Evolutionary conservation across 2,329 filamentous ascomycete species (phyloP), one percentile per base, ranked within the genome.

Genomic region (Epichloe brachyelytri): DNA sequence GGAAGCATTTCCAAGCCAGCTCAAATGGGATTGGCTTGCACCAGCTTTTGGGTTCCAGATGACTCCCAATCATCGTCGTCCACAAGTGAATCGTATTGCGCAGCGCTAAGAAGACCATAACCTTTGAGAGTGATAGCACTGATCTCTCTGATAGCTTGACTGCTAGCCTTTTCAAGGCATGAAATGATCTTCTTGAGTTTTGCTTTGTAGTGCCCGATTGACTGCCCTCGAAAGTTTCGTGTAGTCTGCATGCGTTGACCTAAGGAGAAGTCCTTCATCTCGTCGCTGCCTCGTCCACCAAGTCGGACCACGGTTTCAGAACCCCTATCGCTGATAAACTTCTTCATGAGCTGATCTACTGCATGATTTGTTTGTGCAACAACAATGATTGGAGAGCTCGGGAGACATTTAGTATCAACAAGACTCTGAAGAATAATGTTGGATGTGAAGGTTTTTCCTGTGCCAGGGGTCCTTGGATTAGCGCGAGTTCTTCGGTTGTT

Each of bases 301-400:
- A 79, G 61, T 2, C 76, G 73, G 10, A 72, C 68, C 52, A 89
- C 46, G 82, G 1, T 79, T 74, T 74, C 56, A 54, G 4, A 65
- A 85, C 3, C 63, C 65, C 0, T 58, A 50, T 38, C 37, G 1
- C 69, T 61, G 1, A 80, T 71, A 15, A 88, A 73, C 50, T 83
- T 79, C 1, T 70, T 68, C 0, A 95, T 71, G 0, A 96, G 71
- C 61, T 95, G 89, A 58, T 96, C 89, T 0, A 95, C 70, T 0
- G 89, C 89, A 65, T 95, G 88, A 53, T 96, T 96, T 0, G 89
- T 96, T 59, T 95, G 88, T 7, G 88, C 88, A 0, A 88, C 78
- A 3, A 95, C 73, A 19, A 95, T 74, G 33, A 96, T 82, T 0
- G 86, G 86, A 2, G 56, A 36, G 49, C 2, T 40, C 36, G 5